phyloP scores from a whole-genome alignment of 768 basidiomycete genomes.

The Terana coerulea region DNA sequence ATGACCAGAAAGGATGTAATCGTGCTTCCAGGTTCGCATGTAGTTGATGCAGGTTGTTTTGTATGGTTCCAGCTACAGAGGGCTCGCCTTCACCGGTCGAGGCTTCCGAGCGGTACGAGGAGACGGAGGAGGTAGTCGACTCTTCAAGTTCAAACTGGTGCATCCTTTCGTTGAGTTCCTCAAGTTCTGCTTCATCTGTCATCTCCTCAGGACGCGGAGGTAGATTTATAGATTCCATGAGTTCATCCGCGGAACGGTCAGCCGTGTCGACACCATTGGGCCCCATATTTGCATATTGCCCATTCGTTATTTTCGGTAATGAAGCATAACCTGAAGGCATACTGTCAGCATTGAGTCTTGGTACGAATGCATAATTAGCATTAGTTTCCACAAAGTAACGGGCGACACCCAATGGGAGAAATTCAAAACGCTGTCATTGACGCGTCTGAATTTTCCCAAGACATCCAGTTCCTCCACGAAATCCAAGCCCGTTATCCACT shows the following conservation, averaged over 20 bases:
- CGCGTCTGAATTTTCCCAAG: no score
- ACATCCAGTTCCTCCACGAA: no score
- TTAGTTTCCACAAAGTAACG: no score
- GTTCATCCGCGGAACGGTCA: conserved; percentile 42
- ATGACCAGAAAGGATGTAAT: conserved; percentile 78
- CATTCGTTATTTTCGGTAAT: conserved; percentile 48
- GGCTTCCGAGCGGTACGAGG: neutral
- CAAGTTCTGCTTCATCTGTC: conserved; percentile 52
- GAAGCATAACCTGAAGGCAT: conserved; percentile 71
- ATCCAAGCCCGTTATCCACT: no score
- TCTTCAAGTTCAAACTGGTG: conserved; percentile 29
- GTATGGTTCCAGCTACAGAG: conserved; percentile 1
- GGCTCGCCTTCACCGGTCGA: no score
- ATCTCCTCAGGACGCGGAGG: conserved; percentile 60
- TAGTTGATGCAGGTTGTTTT: conserved; percentile 44
- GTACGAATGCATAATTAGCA: no score
- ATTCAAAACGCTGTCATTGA: no score
- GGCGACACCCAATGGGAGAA: no score
- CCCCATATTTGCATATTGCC: conserved; percentile 17
- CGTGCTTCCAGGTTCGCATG: conserved; percentile 77
- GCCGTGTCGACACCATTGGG: conserved; percentile 25
- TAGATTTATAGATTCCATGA: conserved; percentile 42
- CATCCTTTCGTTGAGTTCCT: conserved; percentile 53
- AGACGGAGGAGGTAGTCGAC: conserved; percentile 15
- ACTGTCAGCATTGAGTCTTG: no score